Evolutionary conservation across 805 yeast species (phyloP), one percentile per base, ranked within the genome.

Genomic region (Candida ascalaphidarum): DNA sequence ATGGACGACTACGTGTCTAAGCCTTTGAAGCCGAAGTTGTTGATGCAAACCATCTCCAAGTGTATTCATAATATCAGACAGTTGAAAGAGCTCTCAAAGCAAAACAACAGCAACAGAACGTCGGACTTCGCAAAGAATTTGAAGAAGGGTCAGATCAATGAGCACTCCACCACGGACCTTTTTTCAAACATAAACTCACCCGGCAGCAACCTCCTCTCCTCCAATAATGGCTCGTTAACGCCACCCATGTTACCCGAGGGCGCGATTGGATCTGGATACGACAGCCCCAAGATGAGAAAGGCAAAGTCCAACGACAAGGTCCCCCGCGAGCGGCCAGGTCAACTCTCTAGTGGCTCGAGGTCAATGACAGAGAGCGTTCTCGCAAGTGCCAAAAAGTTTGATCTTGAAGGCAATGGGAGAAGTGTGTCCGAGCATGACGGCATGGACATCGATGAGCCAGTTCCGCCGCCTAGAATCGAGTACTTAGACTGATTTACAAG

Each of bases 1-100:
- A 84, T 84, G 95, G 95, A 84, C 53, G 95, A 85, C 50, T 84
- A 85, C 48, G 71, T 84, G 26, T 80, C 92, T 8, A 84, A 84
- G 51, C 95, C 95, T 1, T 64, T 84, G 53, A 85, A 84, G 47
- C 94, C 94, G 2, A 76, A 81, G 37, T 59, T 84, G 34, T 61
- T 84, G 48, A 74, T 83, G 48, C 95, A 84, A 55, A 84, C 95
- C 4, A 83, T 84, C 34, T 77, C 78, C 37, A 83, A 82, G 50
- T 82, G 92, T 44, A 81, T 83, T 24, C 88, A 80, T 45, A 76
- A 74, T 41, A 66, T 75, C 46, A 70, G 66, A 39, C 80, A 74
- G 43, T 50, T 76, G 43, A 75, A 74, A 45, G 80, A 75, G 42
- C 50, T 72, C 25, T 61, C 75, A 6, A 47, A 66, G 31, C 68